These are phyloP conservation scores for Pichia sp. DNA, from an alignment of 1,139 yeast species.

Conservation along the genomic window DNA sequence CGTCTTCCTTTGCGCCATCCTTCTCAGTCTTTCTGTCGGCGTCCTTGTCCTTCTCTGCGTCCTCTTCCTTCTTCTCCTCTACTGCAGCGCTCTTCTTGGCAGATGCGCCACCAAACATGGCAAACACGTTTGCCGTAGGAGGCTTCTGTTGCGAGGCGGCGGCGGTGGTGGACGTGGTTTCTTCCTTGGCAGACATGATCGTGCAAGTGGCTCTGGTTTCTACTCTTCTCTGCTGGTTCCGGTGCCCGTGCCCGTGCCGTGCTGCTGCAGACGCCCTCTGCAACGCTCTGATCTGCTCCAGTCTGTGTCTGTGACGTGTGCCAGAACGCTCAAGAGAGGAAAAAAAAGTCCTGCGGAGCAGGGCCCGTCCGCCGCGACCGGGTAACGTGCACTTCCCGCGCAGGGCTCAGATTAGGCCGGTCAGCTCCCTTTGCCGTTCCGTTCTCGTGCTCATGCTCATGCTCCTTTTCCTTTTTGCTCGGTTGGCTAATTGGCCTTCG, in stretches of 20 bases:
- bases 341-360: too few species aligned
- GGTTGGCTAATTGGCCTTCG: neutral
- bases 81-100: slow-evolving; percentile 36
- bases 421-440: neutral
- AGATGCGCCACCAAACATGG: slow-evolving; percentile 85
- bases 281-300: too few species aligned
- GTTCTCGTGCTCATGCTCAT: neutral
- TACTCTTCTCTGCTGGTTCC: too few species aligned
- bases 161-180: slow-evolving; percentile 8
- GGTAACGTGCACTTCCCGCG: too few species aligned
- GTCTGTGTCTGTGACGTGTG: too few species aligned
- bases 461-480: neutral
- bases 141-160: slow-evolving; percentile 38
- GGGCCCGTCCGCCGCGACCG: too few species aligned
- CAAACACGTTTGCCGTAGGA: slow-evolving; percentile 75
- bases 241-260: too few species aligned
- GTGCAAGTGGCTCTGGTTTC: neutral
- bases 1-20: slow-evolving; percentile 35
- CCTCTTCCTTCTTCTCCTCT: slow-evolving; percentile 22
- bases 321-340: too few species aligned
- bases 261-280: too few species aligned
- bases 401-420: neutral
- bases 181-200: slow-evolving; percentile 16
- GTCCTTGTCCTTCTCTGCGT: slow-evolving; percentile 25
- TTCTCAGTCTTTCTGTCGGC: slow-evolving; percentile 26